Base-by-base conservation (phyloP, 2,329 filamentous ascomycete species). In the Capronia americana region DNA sequence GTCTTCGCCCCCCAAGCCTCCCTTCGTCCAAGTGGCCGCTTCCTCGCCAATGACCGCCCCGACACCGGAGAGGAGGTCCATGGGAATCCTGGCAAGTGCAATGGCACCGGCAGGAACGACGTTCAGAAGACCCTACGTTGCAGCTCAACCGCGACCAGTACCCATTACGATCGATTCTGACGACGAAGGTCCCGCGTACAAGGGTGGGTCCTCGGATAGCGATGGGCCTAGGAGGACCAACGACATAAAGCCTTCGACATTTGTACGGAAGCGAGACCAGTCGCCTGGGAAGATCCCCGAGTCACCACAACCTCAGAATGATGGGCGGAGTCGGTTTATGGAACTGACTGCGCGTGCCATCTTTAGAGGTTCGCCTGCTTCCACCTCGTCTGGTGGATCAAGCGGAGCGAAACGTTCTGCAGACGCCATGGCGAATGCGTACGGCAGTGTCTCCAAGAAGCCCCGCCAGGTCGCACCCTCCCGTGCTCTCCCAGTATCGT, bases 81-180 rank as follows among this genome's bases (percentile, higher is more conserved):
- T 76, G 73, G 81, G 81, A 53, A 77, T 82, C 34, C 74, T 90
- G 51, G 86, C 85, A 24, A 88, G 83, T 68, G 79, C 87, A 53
- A 90, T 96, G 82, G 91, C 92, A 41, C 91, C 92, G 30, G 85
- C 88, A 54, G 91, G 92, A 6, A 96, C 92, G 0, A 78, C 84
- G 10, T 94, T 91, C 73, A 85, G 86, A 69, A 82, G 86, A 46
- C 84, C 81, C 55, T 72, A 77, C 2, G 75, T 77, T 60, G 76
- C 77, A 17, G 76, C 78, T 24, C 80, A 83, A 53, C 73, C 76
- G 54, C 78, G 78, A 66, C 73, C 76, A 72, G 72, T 75, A 56
- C 75, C 79, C 46, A 75, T 77, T 61, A 81, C 86, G 56, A 79
- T 83, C 17, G 80, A 85, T 53, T 86, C 83, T 5, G 85, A 87